Base-by-base conservation (phyloP, 2,329 filamentous ascomycete species). In the Fusarium clavum region DNA sequence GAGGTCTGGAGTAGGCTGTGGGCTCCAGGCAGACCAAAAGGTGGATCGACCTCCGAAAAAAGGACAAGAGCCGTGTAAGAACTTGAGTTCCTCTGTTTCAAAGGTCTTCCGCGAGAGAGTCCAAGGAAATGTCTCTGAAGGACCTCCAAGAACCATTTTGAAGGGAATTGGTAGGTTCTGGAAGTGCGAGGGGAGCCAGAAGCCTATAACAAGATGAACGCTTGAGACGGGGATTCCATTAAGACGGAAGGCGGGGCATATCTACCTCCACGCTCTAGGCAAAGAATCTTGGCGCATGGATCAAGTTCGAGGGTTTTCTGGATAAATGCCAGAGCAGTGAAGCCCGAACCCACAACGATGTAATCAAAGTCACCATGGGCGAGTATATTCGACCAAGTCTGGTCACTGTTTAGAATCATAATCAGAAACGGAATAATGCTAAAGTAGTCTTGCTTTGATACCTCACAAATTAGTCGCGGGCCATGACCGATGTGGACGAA, bases 311-410 rank as follows among this genome's bases (percentile, higher is more conserved):
- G 51, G n/a, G 51, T 11, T 20, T 44, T 54, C 14, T 54, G 51
- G 22, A 54, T 54, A 13, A 54, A 54, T 14, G 51, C 25, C 4
- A 54, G 51, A 30, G 51, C 38, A 44, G 51, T 54, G 11, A 54
- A 54, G n/a, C 51, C 51, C 8, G 38, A 54, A 6, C 51, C 51
- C 10, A 54, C 38, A 24, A 54, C 25, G 14, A 54, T 54, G 10
- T 54, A 54, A 18, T 54, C 51, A 30, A 44, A 54, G n/a, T 54
- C 51, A 13, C 51, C 25, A 24, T 54, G 51, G n/a, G 51, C 51
- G 0, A 54, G 38, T 30, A 54, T 44, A 9, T 43, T 54, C 6
- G 12, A 10, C 38, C 51, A 44, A 14, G 51, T 54, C 16, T 54
- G 38, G n/a, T 54, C 51, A 44, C 51, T 54, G 18, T 16, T n/a